These are phyloP conservation scores for Solanum commersonii DNA, from an alignment of 257 asterid genomes.

Conservation along the genomic window DNA sequence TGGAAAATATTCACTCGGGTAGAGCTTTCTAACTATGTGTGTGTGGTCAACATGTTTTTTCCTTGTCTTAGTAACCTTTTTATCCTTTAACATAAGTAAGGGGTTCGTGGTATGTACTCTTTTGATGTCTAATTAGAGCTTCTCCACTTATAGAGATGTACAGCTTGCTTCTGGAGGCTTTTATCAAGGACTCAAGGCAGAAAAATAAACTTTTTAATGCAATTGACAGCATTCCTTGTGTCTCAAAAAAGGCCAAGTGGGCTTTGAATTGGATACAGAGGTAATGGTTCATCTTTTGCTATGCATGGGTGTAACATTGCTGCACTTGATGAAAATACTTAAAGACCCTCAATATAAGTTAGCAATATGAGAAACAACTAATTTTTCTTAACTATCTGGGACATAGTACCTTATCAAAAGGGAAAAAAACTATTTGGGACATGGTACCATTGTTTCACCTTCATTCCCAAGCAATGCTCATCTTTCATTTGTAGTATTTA, in stretches of 20 bases:
- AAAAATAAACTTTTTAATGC: constrained; percentile 59
- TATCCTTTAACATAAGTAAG: background rate
- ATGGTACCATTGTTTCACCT: background rate
- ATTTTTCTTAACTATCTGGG: background rate
- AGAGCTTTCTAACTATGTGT: constrained; percentile 10
- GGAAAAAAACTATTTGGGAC: background rate
- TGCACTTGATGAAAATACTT: background rate
- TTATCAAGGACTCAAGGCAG: constrained; percentile 61
- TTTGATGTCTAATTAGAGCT: constrained; percentile 12
- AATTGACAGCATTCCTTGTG: constrained; percentile 53
- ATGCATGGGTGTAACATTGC: background rate
- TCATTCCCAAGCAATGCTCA: background rate
- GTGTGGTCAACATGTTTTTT: background rate
- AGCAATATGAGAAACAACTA: background rate
- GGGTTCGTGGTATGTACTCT: background rate
- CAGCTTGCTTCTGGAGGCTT: constrained; percentile 80
- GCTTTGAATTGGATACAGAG: constrained; percentile 77
- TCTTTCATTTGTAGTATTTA: background rate
- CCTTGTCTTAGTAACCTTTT: background rate
- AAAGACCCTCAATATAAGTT: background rate
- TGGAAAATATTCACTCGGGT: constrained; percentile 87
- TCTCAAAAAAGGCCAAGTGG: constrained; percentile 68
- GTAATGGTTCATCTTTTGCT: constrained; percentile 14
- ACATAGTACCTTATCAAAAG: background rate
- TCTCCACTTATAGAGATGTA: constrained; percentile 55